Base-by-base conservation (phyloP, 78 protist species). In the Dictyostelium firmibasis region DNA sequence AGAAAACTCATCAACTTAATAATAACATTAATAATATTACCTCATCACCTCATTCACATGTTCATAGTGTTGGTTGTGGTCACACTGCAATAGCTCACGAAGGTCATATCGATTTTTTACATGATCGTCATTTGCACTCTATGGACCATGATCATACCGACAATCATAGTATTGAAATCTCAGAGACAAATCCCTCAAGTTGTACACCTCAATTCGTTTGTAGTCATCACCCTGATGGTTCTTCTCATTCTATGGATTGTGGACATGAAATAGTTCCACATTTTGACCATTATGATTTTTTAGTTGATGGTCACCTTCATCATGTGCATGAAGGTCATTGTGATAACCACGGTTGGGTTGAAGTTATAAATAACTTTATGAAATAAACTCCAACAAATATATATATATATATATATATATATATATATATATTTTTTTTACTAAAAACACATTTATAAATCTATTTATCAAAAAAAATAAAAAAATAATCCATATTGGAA, bases 11-110 rank as follows among this genome's bases (percentile, higher is more conserved):
- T 67, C 70, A 81, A 25, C 20, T 25, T 25, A 57, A 20, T 50
- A 50, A 2, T 13, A 50, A 50, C 20, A 57, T 20, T 6, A 57
- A 57, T 20, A 57, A 57, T 57, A 57, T 20, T 20, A 20, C 0
- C 0, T 4, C 67, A 16, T 3, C n/a, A 50, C 0, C 62, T 33
- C 94, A 89, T 81, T 87, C 94, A 41, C 94, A 89, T 67, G 75
- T 67, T 43, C 94, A 89, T 70, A 81, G 74, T 6, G 27, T 35
- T 7, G 94, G 94, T 8, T 89, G 94, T 81, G 94, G 94, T 53
- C 94, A 89, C n/a, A 89, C 94, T 23, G 94, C 94, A 11, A 89
- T 89, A 13, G 94, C 94, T 4, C 94, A 89, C 67, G 94, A 89
- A 8, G 94, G 57, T 31, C 94, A 89, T 47, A 81, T 89, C 16